These are phyloP conservation scores for Alternaria solani DNA, from an alignment of 2,329 filamentous ascomycete species.

Conservation along the genomic window DNA sequence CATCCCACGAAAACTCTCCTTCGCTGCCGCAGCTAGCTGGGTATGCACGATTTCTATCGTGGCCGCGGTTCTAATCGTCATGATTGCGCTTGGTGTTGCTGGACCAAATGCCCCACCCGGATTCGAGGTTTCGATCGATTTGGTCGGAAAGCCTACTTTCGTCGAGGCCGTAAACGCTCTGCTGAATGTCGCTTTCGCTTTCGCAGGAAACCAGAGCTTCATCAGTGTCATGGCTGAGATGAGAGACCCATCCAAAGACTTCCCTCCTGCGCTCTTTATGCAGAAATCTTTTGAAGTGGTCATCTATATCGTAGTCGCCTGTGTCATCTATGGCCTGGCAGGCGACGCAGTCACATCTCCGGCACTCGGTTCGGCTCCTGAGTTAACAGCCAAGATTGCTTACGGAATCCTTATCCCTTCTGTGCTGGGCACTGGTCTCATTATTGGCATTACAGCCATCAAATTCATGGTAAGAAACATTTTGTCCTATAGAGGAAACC, in stretches of 20 bases:
- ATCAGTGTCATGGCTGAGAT: conserved; percentile 73
- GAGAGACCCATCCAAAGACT: conserved; percentile 64
- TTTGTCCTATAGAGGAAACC: neutral
- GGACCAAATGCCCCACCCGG: conserved; percentile 49
- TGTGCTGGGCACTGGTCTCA: conserved; percentile 74
- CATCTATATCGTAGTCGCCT: conserved; percentile 68
- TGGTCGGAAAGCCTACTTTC: conserved; percentile 40
- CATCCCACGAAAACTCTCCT: conserved; percentile 68
- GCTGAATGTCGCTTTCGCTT: conserved; percentile 74
- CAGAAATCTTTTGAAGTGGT: conserved; percentile 64
- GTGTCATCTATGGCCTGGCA: conserved; percentile 73
- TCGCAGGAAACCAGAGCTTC: conserved; percentile 70
- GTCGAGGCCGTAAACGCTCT: conserved; percentile 38
- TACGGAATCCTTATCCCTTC: conserved; percentile 74
- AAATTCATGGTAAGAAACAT: conserved; percentile 61
- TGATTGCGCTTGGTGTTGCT: conserved; percentile 68
- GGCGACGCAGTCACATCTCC: conserved; percentile 69
- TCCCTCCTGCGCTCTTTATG: conserved; percentile 68
- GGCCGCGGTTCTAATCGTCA: conserved; percentile 70
- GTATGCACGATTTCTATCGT: conserved; percentile 66
- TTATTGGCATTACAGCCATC: conserved; percentile 71
- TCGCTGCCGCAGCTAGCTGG: conserved; percentile 67
- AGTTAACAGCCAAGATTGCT: conserved; percentile 67
- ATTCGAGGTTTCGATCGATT: conserved; percentile 32
- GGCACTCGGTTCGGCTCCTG: conserved; percentile 69